Conservation (phyloP, 2,329 filamentous ascomycete genomes). For the Torrubiella hemipterigena region DNA sequence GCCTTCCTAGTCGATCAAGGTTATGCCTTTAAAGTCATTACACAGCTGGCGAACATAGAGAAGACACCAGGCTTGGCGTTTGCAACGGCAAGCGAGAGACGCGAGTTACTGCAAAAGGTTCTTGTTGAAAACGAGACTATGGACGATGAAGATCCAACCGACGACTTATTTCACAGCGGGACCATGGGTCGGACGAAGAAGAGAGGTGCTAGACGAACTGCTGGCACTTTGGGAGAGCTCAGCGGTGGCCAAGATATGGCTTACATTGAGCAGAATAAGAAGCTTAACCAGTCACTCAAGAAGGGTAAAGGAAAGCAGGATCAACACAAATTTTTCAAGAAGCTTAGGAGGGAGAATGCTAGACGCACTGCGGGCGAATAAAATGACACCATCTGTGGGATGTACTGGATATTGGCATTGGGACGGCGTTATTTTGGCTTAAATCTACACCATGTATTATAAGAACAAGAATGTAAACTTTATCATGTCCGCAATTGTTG, state of each 20-base stretch:
- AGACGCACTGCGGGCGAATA: conserved; percentile 20
- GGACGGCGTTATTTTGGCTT: background rate
- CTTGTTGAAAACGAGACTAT: conserved; percentile 47
- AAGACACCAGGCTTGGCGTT: conserved; percentile 64
- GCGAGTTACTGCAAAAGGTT: conserved; percentile 69
- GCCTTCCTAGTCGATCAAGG: conserved; percentile 89
- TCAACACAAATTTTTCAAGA: conserved; percentile 28
- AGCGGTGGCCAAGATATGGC: conserved; percentile 95
- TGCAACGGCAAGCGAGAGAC: conserved; percentile 57
- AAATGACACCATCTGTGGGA: background rate
- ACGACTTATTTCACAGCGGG: conserved; percentile 27
- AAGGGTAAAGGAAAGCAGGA: conserved; percentile 26
- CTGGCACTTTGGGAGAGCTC: conserved; percentile 73
- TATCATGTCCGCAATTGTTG: too few relatives aligned
- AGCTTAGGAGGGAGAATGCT: conserved; percentile 28
- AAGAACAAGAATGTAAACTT: too few relatives aligned
- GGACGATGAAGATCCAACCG: conserved; percentile 10
- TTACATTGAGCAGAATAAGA: conserved; percentile 77
- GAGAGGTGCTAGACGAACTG: conserved; percentile 61
- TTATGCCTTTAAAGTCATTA: conserved; percentile 94
- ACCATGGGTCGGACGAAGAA: conserved; percentile 38
- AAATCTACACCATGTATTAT: too few relatives aligned
- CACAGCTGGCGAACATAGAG: conserved; percentile 73
- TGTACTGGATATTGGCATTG: background rate
- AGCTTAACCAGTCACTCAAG: conserved; percentile 38